Evolutionary conservation across 129 eudicot genomes (phyloP).

Genomic region (Dittrichia graveolens): DNA sequence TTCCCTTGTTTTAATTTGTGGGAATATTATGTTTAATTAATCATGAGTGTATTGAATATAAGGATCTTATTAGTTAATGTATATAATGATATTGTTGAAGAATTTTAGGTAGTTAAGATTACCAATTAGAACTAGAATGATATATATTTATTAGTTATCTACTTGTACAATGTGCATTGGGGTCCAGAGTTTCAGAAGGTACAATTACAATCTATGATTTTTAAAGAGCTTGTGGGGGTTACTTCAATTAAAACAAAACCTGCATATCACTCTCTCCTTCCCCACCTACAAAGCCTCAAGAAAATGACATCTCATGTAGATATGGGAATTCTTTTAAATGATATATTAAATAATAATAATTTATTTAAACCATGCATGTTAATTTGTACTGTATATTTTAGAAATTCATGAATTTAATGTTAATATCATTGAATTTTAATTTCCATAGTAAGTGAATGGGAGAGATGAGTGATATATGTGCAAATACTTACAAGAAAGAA

Average conservation of each 20-base stretch:
- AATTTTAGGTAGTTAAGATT: slow-evolving; percentile 23
- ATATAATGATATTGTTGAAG: slow-evolving; percentile 17
- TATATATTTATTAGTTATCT: slow-evolving; percentile 26
- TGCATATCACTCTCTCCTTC: slow-evolving; percentile 37
- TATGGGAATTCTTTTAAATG: slow-evolving; percentile 7
- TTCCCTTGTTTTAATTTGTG: neutral
- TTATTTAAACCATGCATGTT: neutral
- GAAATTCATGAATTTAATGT: no score
- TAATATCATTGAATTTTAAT: slow-evolving; percentile 13
- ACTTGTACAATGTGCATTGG: slow-evolving; percentile 22
- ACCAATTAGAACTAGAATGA: slow-evolving; percentile 13
- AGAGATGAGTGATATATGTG: slow-evolving; percentile 19
- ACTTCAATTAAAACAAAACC: slow-evolving; percentile 39
- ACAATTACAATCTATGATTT: slow-evolving; percentile 35
- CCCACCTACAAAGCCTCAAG: slow-evolving; percentile 40
- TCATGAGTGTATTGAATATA: neutral
- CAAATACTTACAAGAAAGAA: slow-evolving; percentile 11
- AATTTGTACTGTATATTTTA: neutral
- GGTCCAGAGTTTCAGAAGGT: slow-evolving; percentile 39
- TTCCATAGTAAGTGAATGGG: slow-evolving; percentile 16
- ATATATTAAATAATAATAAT: neutral
- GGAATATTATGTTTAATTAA: neutral
- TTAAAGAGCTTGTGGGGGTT: slow-evolving; percentile 39
- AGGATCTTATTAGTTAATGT: neutral
- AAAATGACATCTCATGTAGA: slow-evolving; percentile 37